These are phyloP conservation scores for Ormosia emarginata DNA, from an alignment of 306 rosid genomes.

Conservation along the genomic window DNA sequence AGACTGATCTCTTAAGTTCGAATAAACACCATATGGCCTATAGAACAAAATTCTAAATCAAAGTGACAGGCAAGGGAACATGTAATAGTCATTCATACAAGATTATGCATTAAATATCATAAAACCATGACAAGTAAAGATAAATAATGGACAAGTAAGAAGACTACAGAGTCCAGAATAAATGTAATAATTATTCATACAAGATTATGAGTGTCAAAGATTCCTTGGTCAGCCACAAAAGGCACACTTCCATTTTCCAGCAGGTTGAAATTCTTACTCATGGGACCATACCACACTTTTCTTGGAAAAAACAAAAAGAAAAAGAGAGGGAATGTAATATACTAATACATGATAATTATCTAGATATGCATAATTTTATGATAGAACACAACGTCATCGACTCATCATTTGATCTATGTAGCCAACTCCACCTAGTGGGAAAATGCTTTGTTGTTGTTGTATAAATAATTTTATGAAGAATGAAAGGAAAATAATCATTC, in stretches of 20 bases:
- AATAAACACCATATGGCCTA: conserved; percentile 5
- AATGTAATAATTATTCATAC: background rate
- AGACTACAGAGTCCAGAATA: background rate
- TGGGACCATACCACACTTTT: conserved; percentile 11
- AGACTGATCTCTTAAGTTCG: background rate
- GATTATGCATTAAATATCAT: conserved; percentile 2
- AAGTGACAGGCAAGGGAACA: conserved; percentile 10
- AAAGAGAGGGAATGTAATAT: background rate
- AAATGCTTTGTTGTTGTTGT: no score
- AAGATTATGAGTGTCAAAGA: conserved; percentile 7
- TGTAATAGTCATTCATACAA: background rate
- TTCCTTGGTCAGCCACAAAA: conserved; percentile 9
- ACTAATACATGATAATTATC: background rate
- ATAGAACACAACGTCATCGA: no score
- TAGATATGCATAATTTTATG: background rate
- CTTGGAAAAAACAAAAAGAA: background rate
- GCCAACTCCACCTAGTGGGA: no score
- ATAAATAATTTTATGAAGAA: background rate
- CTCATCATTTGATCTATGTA: no score
- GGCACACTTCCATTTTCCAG: background rate
- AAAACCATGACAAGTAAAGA: conserved; percentile 15
- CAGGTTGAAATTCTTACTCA: background rate
- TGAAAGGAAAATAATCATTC: conserved; percentile 10
- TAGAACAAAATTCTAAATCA: background rate
- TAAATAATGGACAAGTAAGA: background rate